Base-by-base conservation (phyloP, 768 basidiomycete genomes). In the Tulasnella sp. region DNA sequence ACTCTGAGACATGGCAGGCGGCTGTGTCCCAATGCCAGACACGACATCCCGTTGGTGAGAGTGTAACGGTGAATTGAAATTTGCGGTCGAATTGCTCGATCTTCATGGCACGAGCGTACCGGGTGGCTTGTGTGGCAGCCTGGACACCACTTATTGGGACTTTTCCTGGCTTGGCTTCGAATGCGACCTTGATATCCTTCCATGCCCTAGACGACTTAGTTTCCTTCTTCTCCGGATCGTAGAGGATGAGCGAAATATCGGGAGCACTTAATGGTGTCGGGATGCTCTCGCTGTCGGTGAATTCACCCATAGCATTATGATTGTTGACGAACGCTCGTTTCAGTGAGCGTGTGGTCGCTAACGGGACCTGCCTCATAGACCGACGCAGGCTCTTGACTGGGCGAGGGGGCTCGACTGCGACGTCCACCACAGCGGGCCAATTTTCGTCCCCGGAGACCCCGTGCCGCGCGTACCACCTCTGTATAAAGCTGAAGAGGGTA, bases 161-260 rank as follows among this genome's bases (percentile, higher is more conserved):
- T 30, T 34, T 34, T 5, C 30, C 27, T 3, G 34, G 24, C 51
- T 51, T 51, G 51, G 34, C 51, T 24, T 51, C 49, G 24, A 51
- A 21, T 26, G 49, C 24, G 49, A 51, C 49, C 23, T 51, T 51
- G 49, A 51, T 30, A 26, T 51, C 49, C 49, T 26, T 51, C 49
- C 49, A 51, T 17, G 19, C 5, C 8, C n/a, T 26, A 5, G 8
- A 7, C 9, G 8, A 9, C 5, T 26, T n/a, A 5, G 5, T n/a
- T 7, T 15, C 34, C 34, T 38, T 38, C 7, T 5, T 15, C 34
- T 7, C 24, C 27, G 49, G 49, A 51, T 51, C 10, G 17, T 21
- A 8, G 49, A 38, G 34, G 5, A 38, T 15, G 34, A 38, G 34
- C 5, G 34, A 38, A 15, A 38, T 5, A 38, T 38, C 34, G 34